Conservation (phyloP, 192 early-diverging fungal genomes). For the Podila horticola region DNA sequence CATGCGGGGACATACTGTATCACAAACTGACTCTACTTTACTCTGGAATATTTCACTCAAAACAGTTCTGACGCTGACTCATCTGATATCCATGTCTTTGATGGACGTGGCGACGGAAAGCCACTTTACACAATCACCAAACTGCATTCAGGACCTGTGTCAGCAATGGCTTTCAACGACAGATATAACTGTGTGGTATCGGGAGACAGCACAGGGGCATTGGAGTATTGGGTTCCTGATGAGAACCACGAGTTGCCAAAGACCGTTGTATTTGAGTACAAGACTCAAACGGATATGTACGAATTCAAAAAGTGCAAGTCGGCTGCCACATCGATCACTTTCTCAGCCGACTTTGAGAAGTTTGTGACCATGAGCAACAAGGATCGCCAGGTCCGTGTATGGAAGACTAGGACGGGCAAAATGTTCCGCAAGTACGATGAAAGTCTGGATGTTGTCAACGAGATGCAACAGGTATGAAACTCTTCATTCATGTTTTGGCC, state of each 20-base stretch:
- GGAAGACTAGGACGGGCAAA: constrained; percentile 85
- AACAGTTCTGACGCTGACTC: constrained; percentile 79
- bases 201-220: constrained; percentile 86
- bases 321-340: constrained; percentile 79
- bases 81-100: constrained; percentile 81
- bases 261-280: constrained; percentile 79
- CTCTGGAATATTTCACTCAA: neutral
- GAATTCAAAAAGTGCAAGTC: constrained; percentile 94
- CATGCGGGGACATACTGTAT: neutral
- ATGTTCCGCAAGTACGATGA: constrained; percentile 93
- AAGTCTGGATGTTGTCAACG: constrained; percentile 78
- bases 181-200: constrained; percentile 81
- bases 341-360: constrained; percentile 82
- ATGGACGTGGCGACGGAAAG: constrained; percentile 75
- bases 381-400: constrained; percentile 89
- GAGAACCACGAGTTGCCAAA: constrained; percentile 70
- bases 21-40: neutral
- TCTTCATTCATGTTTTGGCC: constrained; percentile 4
- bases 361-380: constrained; percentile 90
- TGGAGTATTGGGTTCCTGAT: constrained; percentile 94
- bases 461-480: constrained; percentile 82
- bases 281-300: constrained; percentile 96
- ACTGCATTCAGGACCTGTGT: constrained; percentile 78
- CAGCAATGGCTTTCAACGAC: constrained; percentile 87
- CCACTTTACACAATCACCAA: constrained; percentile 70